Conservation (phyloP, 352 stramenopile species). For the Globisporangium irregulare region DNA sequence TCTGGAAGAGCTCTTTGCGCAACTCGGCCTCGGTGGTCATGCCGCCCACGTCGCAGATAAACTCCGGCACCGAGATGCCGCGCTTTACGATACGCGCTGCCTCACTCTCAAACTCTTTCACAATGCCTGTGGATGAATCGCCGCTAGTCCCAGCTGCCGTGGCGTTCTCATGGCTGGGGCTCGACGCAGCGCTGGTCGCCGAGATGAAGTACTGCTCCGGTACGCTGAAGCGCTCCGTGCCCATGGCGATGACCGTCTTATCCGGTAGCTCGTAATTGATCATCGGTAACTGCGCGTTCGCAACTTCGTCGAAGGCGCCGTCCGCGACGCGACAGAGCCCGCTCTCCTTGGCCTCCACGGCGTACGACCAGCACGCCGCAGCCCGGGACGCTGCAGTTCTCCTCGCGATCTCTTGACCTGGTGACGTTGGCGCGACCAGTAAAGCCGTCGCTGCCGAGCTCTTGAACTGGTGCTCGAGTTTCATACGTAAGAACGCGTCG, state of each 20-base stretch:
- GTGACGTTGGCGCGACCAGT: slow-evolving; percentile 13
- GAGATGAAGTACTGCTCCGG: slow-evolving; percentile 86
- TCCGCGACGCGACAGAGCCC: slow-evolving; percentile 71
- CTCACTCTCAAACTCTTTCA: slow-evolving; percentile 8
- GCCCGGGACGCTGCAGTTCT: neutral
- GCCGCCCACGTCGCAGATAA: slow-evolving; percentile 60
- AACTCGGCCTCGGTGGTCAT: slow-evolving; percentile 70
- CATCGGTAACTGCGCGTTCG: slow-evolving; percentile 70
- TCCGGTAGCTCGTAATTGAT: slow-evolving; percentile 83
- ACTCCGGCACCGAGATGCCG: slow-evolving; percentile 54
- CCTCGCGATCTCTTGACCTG: slow-evolving; percentile 26
- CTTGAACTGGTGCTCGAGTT: slow-evolving; percentile 45
- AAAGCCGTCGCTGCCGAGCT: neutral
- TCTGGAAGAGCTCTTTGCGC: slow-evolving; percentile 80
- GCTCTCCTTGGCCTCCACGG: slow-evolving; percentile 74
- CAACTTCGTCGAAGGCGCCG: slow-evolving; percentile 58
- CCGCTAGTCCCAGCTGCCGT: neutral
- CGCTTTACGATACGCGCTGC: slow-evolving; percentile 10
- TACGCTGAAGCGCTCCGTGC: slow-evolving; percentile 86
- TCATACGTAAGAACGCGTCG: slow-evolving; percentile 56
- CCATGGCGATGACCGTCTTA: slow-evolving; percentile 80
- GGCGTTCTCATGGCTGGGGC: neutral
- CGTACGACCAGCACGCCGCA: slow-evolving; percentile 43
- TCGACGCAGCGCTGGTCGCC: slow-evolving; percentile 1
- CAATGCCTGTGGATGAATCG: neutral